Conservation (phyloP, 2,329 filamentous ascomycete genomes). For the Penicillium aurantiogriseum region DNA sequence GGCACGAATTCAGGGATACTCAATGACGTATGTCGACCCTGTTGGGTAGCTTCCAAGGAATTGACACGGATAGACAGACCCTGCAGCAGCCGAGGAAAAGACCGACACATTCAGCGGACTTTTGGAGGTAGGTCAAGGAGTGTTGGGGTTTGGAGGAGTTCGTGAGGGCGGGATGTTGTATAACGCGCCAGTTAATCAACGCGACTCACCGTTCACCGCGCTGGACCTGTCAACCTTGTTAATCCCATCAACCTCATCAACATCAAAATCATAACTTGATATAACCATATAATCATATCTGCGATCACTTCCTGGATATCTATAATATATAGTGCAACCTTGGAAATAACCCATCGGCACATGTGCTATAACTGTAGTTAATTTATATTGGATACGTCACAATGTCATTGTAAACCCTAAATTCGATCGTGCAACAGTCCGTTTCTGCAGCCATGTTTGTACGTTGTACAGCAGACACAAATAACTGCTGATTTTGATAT, state of each 20-base stretch:
- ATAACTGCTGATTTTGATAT: background rate
- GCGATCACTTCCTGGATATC: too few species aligned
- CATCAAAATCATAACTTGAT: background rate
- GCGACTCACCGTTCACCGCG: slow-evolving; percentile 7
- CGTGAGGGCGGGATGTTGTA: slow-evolving; percentile 3
- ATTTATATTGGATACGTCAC: background rate
- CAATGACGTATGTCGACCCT: slow-evolving; percentile 30
- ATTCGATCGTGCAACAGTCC: background rate
- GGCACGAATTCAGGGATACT: slow-evolving; percentile 27
- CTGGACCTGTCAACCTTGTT: background rate
- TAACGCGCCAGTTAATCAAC: slow-evolving; percentile 15
- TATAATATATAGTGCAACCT: background rate
- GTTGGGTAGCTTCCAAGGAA: slow-evolving; percentile 24
- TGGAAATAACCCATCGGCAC: background rate
- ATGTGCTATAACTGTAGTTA: too few species aligned
- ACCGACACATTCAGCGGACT: slow-evolving; percentile 34
- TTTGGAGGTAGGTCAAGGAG: slow-evolving; percentile 1
- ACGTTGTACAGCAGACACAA: too few species aligned
- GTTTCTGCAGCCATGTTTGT: background rate
- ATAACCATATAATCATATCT: background rate
- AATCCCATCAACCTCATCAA: background rate
- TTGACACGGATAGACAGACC: slow-evolving; percentile 32
- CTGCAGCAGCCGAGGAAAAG: slow-evolving; percentile 23
- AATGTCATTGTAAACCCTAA: background rate
- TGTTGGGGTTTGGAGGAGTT: slow-evolving; percentile 1